Conservation (phyloP, 805 yeast genomes). For the Metschnikowia picachoensis region DNA sequence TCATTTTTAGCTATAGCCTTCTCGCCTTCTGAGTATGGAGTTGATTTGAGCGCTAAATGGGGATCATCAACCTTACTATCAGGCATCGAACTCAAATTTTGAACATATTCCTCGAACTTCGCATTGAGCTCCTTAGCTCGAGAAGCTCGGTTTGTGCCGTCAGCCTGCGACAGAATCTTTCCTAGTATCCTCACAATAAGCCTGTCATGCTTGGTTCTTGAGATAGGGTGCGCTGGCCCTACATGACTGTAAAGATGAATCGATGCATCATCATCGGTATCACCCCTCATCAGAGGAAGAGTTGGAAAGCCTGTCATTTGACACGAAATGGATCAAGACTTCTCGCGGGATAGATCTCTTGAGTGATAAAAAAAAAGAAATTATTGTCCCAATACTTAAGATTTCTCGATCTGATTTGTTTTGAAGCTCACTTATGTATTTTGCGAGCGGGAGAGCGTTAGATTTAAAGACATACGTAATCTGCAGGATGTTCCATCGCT, state of each 20-base stretch:
- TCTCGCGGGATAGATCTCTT: too few relatives aligned
- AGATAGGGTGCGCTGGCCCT: conserved; percentile 37
- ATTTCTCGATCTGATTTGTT: too few relatives aligned
- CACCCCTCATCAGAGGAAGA: conserved; percentile 36
- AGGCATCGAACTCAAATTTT: neutral
- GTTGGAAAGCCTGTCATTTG: conserved; percentile 27
- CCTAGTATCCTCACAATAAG: conserved; percentile 12
- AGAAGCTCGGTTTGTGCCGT: neutral
- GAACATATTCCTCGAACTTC: conserved; percentile 17
- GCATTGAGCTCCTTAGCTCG: conserved; percentile 11
- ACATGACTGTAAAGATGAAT: conserved; percentile 35
- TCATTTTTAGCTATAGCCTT: too few relatives aligned
- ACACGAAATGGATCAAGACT: too few relatives aligned
- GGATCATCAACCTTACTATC: conserved; percentile 13
- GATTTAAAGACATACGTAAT: too few relatives aligned
- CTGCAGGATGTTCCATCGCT: too few relatives aligned
- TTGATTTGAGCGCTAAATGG: neutral
- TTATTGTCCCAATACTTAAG: too few relatives aligned
- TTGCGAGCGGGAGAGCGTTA: too few relatives aligned
- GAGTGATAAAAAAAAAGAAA: too few relatives aligned
- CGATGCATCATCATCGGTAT: conserved; percentile 41
- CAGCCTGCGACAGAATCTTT: neutral
- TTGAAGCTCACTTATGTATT: too few relatives aligned
- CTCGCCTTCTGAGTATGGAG: too few relatives aligned
- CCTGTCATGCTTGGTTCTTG: conserved; percentile 11